Base-by-base conservation (phyloP, 352 stramenopile genomes). In the Pythium pyrilobum region DNA sequence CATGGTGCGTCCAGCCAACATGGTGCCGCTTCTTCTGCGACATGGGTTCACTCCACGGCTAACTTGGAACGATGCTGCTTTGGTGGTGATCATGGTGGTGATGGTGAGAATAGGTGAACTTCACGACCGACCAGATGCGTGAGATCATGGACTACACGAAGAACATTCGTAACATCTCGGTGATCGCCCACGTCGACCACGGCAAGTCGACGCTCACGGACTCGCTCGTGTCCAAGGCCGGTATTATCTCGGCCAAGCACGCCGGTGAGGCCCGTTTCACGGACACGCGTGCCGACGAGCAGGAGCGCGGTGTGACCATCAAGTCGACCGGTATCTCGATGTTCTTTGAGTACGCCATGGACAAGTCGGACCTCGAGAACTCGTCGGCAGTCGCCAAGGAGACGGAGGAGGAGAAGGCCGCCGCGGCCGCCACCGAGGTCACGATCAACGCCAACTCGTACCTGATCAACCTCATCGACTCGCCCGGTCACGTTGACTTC, bases 381-480 rank as follows among this genome's bases (percentile, higher is more conserved):
- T 75, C 76, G 6, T 73, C 71, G 41, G 75, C 87, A 29, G 63
- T 85, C 9, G 74, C 77, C 32, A 78, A 92, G 31, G 66, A 83
- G 51, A 62, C 62, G 1, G 67, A 62, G 10, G 84, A 80, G 50
- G 64, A 72, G 36, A 64, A 62, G n/a, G 64, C 60, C 5, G 71
- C 52, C 7, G 67, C 51, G 8, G 56, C 37, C 3, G 67, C 45
- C 16, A 62, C 60, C 11, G 56, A 65, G 18, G 89, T 99, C 41
- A 77, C 87, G 40, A 99, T 99, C 69, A 97, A 80, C 41, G 88
- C 98, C 66, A 99, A 98, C 66, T 98, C 90, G 53, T 99, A 98
- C 81, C 69, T 99, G 57, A 99, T 99, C 81, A 99, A 99, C 84
- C 77, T 99, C 54, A 99, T 99, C 72, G 97, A 99, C 81, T 99